These are phyloP conservation scores for Podaxis rugospora DNA, from an alignment of 768 basidiomycete species.

Conservation along the genomic window DNA sequence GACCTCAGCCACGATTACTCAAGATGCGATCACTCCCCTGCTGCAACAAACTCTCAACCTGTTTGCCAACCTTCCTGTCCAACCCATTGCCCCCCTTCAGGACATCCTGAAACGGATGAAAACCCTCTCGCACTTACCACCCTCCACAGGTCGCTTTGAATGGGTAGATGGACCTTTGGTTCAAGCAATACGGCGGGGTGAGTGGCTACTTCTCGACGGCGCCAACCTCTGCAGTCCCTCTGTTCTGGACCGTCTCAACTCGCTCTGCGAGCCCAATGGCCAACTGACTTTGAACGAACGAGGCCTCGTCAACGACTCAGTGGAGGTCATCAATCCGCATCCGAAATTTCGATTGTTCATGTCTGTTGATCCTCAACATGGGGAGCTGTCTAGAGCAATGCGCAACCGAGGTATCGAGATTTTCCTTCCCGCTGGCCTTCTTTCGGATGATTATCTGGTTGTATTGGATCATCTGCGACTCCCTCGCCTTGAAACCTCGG, in stretches of 20 bases:
- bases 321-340: slow-evolving; percentile 78
- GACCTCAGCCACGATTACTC: slow-evolving; percentile 7
- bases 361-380: slow-evolving; percentile 86
- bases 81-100: not conserved
- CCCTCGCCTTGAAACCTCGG: slow-evolving; percentile 22
- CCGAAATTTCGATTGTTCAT: slow-evolving; percentile 90
- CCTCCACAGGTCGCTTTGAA: slow-evolving; percentile 60
- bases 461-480: slow-evolving; percentile 47
- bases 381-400: slow-evolving; percentile 97
- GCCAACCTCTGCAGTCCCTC: slow-evolving; percentile 96
- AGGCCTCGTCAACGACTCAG: slow-evolving; percentile 73
- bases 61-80: slow-evolving; percentile 11
- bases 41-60: slow-evolving; percentile 7
- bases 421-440: slow-evolving; percentile 35
- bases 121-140: not conserved
- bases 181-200: slow-evolving; percentile 77
- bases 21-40: slow-evolving; percentile 1
- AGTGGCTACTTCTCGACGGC: slow-evolving; percentile 88
- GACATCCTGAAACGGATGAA: not conserved
- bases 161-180: slow-evolving; percentile 96
- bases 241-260: slow-evolving; percentile 94
- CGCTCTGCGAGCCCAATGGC: slow-evolving; percentile 87
- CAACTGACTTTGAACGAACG: slow-evolving; percentile 83
- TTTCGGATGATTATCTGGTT: slow-evolving; percentile 42
- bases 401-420: slow-evolving; percentile 95